Evolutionary conservation across 148 eudicot species (phyloP).

Genomic region (Rhododendron molle): DNA sequence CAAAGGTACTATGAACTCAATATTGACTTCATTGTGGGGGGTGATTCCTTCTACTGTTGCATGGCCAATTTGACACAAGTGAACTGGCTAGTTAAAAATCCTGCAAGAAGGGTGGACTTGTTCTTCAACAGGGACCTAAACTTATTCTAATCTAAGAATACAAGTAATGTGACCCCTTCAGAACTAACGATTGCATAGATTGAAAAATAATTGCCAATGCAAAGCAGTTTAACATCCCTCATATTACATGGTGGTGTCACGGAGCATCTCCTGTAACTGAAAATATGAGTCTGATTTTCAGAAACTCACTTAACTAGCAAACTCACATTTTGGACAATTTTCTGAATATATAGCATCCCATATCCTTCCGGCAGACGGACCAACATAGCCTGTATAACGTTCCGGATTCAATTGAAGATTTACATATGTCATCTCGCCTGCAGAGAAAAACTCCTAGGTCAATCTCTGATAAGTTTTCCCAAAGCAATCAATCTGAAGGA

Average conservation of each 20-base stretch:
- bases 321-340: slow-evolving; percentile 91
- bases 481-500: neutral
- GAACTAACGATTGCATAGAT: neutral
- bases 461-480: neutral
- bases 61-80: neutral
- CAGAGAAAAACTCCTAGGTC: slow-evolving; percentile 12
- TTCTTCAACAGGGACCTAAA: neutral
- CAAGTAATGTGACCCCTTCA: neutral
- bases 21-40: neutral
- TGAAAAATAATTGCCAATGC: neutral
- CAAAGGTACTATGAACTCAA: neutral
- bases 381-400: slow-evolving; percentile 82
- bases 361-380: slow-evolving; percentile 91
- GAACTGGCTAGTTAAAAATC: neutral
- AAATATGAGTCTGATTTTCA: neutral
- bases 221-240: neutral
- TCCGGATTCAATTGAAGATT: slow-evolving; percentile 89
- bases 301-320: neutral
- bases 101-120: neutral
- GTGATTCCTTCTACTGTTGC: neutral
- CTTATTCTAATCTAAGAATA: slow-evolving; percentile 6
- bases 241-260: neutral
- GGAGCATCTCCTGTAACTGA: neutral
- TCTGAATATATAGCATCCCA: slow-evolving; percentile 97
- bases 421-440: slow-evolving; percentile 98